Conservation (phyloP, 2,329 filamentous ascomycete genomes). For the Aspergillus ruber region DNA sequence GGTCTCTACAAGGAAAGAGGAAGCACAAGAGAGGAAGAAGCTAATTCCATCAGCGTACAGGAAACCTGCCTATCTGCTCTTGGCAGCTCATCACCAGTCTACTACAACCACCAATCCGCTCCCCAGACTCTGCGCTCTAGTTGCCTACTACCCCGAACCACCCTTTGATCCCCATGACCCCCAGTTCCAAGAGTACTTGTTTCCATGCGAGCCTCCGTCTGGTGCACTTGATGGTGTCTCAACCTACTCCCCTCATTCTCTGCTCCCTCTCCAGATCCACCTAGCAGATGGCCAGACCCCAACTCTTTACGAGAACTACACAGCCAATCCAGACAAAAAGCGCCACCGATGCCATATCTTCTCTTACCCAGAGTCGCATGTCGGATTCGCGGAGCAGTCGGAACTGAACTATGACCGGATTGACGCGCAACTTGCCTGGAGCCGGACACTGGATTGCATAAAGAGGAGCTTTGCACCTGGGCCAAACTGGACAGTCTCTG, state of each 20-base stretch:
- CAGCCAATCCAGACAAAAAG: slow-evolving; percentile 20
- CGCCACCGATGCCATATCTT: slow-evolving; percentile 35
- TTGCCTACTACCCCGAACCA: slow-evolving; percentile 51
- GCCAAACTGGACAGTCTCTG: slow-evolving; percentile 21
- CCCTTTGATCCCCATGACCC: slow-evolving; percentile 18
- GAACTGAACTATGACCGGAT: slow-evolving; percentile 57
- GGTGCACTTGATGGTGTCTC: slow-evolving; percentile 15
- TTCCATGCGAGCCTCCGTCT: slow-evolving; percentile 7
- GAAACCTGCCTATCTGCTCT: slow-evolving; percentile 50
- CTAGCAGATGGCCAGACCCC: slow-evolving; percentile 44
- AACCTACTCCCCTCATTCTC: slow-evolving; percentile 17
- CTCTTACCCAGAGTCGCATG: slow-evolving; percentile 48
- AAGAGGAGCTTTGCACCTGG: slow-evolving; percentile 51
- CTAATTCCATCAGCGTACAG: slow-evolving; percentile 47
- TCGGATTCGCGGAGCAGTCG: slow-evolving; percentile 63
- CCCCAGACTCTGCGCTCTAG: slow-evolving; percentile 51
- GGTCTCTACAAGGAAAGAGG: slow-evolving; percentile 3
- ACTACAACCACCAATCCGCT: slow-evolving; percentile 49
- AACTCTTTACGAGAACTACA: slow-evolving; percentile 21
- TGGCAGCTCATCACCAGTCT: slow-evolving; percentile 36
- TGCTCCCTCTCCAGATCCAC: slow-evolving; percentile 49
- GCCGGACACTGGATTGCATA: slow-evolving; percentile 52
- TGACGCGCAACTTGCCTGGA: slow-evolving; percentile 59
- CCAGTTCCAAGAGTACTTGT: slow-evolving; percentile 15
- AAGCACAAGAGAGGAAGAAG: neutral